Percentiles rank a stretch among this genome's conserved stretches.
These are phyloP conservation scores for Caryopteris hybrid DNA, from an alignment of 305 asterid species.

Conservation along the genomic window DNA sequence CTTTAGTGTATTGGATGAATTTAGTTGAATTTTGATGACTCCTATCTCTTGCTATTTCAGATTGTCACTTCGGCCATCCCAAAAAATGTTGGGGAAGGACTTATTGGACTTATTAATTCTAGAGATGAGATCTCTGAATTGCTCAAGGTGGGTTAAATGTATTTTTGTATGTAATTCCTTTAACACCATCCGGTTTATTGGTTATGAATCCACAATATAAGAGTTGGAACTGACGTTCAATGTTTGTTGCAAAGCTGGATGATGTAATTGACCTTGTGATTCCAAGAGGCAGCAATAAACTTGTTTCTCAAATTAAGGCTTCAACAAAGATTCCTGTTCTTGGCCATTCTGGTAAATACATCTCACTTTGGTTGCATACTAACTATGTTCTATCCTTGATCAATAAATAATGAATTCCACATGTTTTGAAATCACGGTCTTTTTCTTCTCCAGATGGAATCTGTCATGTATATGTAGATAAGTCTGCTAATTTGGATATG, in stretches of 20 bases:
- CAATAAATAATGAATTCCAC: slow-evolving; percentile 17
- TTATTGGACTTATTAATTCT: slow-evolving; percentile 91
- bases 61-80: slow-evolving; percentile 89
- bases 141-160: slow-evolving; percentile 62
- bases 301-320: slow-evolving; percentile 87
- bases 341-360: slow-evolving; percentile 84
- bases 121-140: slow-evolving; percentile 96
- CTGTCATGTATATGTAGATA: slow-evolving; percentile 93
- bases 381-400: slow-evolving; percentile 3
- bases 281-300: slow-evolving; percentile 99
- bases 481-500: slow-evolving; percentile 77
- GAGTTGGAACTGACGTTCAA: slow-evolving; percentile 26
- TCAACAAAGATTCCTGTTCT: slow-evolving; percentile 98
- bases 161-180: slow-evolving; percentile 2
- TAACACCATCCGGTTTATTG: not conserved
- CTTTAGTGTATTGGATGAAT: slow-evolving; percentile 8
- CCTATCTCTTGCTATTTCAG: slow-evolving; percentile 36
- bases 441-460: slow-evolving; percentile 74
- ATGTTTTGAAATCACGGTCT: slow-evolving; percentile 8
- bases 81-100: slow-evolving; percentile 64
- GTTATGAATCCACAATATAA: slow-evolving; percentile 3
- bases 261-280: slow-evolving; percentile 98
- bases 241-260: slow-evolving; percentile 57
- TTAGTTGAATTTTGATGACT: slow-evolving; percentile 7
- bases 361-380: not conserved